Percentiles rank a stretch among this genome's conserved stretches.
phyloP scores from a whole-genome alignment of 2,329 filamentous ascomycete genomes.

The Pyrenophora teres region DNA sequence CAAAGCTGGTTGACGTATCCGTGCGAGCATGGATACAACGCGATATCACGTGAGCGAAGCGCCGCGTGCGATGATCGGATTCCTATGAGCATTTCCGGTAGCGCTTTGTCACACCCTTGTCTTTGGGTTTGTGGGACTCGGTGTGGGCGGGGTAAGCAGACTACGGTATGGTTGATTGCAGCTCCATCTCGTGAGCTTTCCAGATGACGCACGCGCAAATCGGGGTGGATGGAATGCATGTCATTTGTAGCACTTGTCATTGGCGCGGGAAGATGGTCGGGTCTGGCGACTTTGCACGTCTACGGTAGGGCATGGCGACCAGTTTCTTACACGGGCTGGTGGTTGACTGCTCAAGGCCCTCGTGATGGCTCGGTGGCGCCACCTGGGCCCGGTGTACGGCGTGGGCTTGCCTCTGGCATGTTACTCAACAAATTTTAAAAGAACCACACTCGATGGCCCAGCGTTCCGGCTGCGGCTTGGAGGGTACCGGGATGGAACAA shows the following conservation, averaged over 20 bases:
- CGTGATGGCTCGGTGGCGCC: constrained; percentile 24
- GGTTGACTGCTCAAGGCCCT: constrained; percentile 9
- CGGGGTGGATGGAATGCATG: constrained; percentile 26
- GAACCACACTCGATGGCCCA: constrained; percentile 2
- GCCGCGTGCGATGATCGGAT: constrained; percentile 8
- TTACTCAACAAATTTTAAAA: constrained; percentile 13
- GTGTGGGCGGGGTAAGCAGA: constrained; percentile 8
- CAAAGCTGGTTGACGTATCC: constrained; percentile 10
- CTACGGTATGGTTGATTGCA: not conserved
- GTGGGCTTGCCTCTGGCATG: constrained; percentile 16
- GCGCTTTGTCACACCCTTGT: constrained; percentile 7
- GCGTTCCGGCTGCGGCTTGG: not conserved
- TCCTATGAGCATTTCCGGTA: not conserved
- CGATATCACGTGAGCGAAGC: constrained; percentile 17
- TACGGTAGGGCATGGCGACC: not conserved
- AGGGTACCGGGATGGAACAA: constrained; percentile 1
- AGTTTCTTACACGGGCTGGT: not conserved
- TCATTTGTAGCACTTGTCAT: constrained; percentile 10
- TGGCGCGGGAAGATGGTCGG: too few species aligned
- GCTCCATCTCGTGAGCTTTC: constrained; percentile 22
- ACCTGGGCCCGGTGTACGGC: constrained; percentile 10
- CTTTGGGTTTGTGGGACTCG: constrained; percentile 4
- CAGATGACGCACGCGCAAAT: constrained; percentile 18
- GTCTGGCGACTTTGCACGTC: too few species aligned
- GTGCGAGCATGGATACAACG: constrained; percentile 8